Percentiles rank a stretch among this genome's conserved stretches.
Conservation (phyloP, 2,329 filamentous ascomycete species). For the Monilinia polystroma region DNA sequence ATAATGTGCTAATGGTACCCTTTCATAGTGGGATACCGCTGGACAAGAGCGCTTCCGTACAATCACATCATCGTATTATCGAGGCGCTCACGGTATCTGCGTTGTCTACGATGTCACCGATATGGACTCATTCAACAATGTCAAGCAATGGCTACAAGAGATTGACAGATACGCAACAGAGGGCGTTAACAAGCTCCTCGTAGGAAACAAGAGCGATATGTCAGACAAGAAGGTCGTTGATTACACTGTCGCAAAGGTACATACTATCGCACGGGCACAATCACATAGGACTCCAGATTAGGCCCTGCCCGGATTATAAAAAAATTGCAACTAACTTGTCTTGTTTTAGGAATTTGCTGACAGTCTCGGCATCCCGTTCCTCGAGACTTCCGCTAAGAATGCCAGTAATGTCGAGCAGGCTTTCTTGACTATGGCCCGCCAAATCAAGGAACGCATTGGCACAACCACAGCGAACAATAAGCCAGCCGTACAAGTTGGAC, state of each 20-base stretch:
- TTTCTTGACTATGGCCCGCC: conserved; percentile 99
- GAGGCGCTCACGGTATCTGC: conserved; percentile 97
- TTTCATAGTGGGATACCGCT: conserved; percentile 89
- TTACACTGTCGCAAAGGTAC: conserved; percentile 98
- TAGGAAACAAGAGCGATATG: conserved; percentile 99
- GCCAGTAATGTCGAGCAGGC: conserved; percentile 99
- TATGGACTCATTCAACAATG: conserved; percentile 99
- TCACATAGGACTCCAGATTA: conserved; percentile 30
- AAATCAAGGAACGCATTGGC: conserved; percentile 99
- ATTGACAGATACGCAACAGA: conserved; percentile 99
- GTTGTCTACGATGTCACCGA: conserved; percentile 99
- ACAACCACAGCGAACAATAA: conserved; percentile 96
- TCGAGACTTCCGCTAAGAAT: conserved; percentile 99
- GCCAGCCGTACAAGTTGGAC: conserved; percentile 92
- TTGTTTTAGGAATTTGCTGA: conserved; percentile 86
- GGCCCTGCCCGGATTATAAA: conserved; percentile 1
- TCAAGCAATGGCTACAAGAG: conserved; percentile 99
- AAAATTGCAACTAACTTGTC: conserved; percentile 28
- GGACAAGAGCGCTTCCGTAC: conserved; percentile 99
- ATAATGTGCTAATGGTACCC: conserved; percentile 37
- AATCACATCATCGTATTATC: conserved; percentile 99
- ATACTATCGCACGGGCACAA: conserved; percentile 40
- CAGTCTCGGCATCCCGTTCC: conserved; percentile 97
- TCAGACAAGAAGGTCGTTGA: conserved; percentile 99
- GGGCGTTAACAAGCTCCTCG: conserved; percentile 98